Percentiles rank a stretch among this genome's conserved stretches.
These are phyloP conservation scores for Trichocladium antarcticum DNA, from an alignment of 495 filamentous ascomycete species.

Conservation along the genomic window DNA sequence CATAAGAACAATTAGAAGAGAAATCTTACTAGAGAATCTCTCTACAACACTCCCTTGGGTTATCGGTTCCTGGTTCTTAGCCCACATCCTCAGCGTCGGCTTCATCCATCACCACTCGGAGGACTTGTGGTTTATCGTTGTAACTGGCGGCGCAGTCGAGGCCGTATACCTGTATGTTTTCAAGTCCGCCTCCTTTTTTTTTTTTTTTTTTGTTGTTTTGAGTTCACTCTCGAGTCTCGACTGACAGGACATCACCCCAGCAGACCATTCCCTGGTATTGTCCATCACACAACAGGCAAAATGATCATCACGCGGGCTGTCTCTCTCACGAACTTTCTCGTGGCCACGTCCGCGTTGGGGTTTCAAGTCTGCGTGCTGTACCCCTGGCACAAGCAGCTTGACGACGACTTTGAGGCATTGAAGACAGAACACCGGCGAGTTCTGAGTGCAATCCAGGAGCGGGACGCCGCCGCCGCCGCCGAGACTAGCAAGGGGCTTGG, in stretches of 20 bases:
- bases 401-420: conserved; percentile 46
- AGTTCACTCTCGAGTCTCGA: too few species aligned
- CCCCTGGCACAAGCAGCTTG: conserved; percentile 54
- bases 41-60: too few species aligned
- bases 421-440: conserved; percentile 43
- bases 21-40: too few species aligned
- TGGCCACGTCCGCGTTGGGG: conserved; percentile 47
- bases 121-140: too few species aligned
- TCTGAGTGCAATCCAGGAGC: conserved; percentile 9
- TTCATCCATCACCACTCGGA: too few species aligned
- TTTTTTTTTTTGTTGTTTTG: not conserved
- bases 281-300: not conserved
- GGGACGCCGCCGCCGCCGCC: not conserved
- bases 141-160: too few species aligned
- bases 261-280: too few species aligned
- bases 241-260: too few species aligned
- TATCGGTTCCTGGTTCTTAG: too few species aligned
- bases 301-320: conserved; percentile 48
- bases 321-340: conserved; percentile 50
- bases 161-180: too few species aligned
- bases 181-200: not conserved
- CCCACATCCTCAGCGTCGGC: too few species aligned
- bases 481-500: not conserved
- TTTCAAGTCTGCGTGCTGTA: conserved; percentile 58
- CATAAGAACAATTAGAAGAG: not conserved